phyloP scores from a whole-genome alignment of 2,329 filamentous ascomycete genomes.

The Lasiodiplodia theobromae region DNA sequence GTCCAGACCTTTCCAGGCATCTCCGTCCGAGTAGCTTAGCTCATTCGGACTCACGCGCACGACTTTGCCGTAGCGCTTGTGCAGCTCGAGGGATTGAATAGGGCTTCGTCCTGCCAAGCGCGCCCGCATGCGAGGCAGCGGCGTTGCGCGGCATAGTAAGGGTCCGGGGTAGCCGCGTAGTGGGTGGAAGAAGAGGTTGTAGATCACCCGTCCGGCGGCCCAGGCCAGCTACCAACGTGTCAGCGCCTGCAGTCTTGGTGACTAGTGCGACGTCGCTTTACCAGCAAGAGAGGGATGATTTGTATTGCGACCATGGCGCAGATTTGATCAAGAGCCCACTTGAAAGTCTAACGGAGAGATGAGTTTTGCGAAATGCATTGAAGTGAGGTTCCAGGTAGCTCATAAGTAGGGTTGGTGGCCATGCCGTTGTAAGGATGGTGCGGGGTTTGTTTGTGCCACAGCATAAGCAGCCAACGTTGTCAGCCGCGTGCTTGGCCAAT shows the following conservation, averaged over 20 bases:
- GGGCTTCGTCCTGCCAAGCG: slow-evolving; percentile 39
- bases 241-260: neutral
- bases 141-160: slow-evolving; percentile 44
- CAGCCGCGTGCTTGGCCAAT: neutral
- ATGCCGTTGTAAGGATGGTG: slow-evolving; percentile 7
- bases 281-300: slow-evolving; percentile 7
- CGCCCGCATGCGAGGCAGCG: slow-evolving; percentile 43
- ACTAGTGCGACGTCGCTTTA: neutral
- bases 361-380: no score
- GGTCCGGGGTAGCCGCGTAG: slow-evolving; percentile 28
- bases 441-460: neutral
- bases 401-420: neutral
- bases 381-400: neutral
- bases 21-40: slow-evolving; percentile 10
- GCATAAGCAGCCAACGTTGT: neutral
- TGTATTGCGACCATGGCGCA: neutral
- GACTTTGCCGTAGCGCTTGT: slow-evolving; percentile 51
- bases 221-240: neutral
- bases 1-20: slow-evolving; percentile 33
- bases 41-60: slow-evolving; percentile 52
- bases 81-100: slow-evolving; percentile 41
- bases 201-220: slow-evolving; percentile 5
- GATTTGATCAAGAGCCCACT: neutral
- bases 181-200: slow-evolving; percentile 27
- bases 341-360: neutral